Conservation (phyloP, 208 protist species). For the Novymonas esmeraldas region DNA sequence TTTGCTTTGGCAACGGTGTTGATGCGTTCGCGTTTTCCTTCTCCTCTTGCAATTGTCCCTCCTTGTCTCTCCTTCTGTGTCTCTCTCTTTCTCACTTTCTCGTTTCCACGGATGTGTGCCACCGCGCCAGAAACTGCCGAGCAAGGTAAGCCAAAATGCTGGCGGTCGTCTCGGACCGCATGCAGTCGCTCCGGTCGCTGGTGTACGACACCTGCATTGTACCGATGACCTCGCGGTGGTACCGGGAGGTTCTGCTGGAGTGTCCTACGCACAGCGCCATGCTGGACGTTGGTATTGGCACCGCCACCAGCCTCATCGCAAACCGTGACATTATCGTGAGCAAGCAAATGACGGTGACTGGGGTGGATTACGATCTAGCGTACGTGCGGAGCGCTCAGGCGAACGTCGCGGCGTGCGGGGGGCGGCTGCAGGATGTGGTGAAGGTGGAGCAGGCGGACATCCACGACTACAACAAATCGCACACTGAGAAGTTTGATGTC, state of each 20-base stretch:
- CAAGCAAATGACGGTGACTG: slow-evolving; percentile 67
- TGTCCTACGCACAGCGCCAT: slow-evolving; percentile 56
- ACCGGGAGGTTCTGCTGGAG: slow-evolving; percentile 74
- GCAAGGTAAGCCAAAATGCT: slow-evolving; percentile 27
- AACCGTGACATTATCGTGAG: slow-evolving; percentile 80
- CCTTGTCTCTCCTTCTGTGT: too few species aligned
- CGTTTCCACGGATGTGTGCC: neutral
- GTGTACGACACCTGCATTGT: slow-evolving; percentile 70
- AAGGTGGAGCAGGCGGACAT: slow-evolving; percentile 63
- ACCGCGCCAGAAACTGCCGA: neutral
- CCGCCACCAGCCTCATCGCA: slow-evolving; percentile 68
- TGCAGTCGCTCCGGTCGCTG: slow-evolving; percentile 40
- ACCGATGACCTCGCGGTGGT: slow-evolving; percentile 72
- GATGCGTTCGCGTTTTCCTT: neutral
- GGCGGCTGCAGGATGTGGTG: slow-evolving; percentile 44
- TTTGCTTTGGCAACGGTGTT: neutral
- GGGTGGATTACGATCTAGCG: slow-evolving; percentile 72
- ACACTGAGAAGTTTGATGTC: slow-evolving; percentile 59
- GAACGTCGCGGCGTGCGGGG: slow-evolving; percentile 41
- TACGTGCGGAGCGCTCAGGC: slow-evolving; percentile 63
- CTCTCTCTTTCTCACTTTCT: too few species aligned
- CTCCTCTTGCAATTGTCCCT: neutral
- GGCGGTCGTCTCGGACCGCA: slow-evolving; percentile 20
- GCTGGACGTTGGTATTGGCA: slow-evolving; percentile 83
- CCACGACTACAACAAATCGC: slow-evolving; percentile 60